phyloP scores from a whole-genome alignment of 371 early-diverging fungal species.

The Apophysomyces variabilis region DNA sequence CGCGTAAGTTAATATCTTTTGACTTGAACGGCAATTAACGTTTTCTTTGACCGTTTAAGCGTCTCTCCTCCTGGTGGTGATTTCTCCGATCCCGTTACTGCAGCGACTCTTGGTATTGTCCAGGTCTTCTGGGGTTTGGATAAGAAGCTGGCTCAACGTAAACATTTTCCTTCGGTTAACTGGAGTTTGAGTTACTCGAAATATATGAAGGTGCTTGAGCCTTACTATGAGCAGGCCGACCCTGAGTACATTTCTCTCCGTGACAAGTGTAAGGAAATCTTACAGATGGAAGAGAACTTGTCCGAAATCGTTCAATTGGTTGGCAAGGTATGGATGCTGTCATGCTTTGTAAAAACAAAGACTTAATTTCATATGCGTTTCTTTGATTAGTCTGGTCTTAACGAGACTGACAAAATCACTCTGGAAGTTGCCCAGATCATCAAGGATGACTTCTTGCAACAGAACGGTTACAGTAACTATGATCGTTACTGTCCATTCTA shows the following conservation, averaged over 20 bases:
- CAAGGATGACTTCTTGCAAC: slow-evolving; percentile 99
- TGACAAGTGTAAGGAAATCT: slow-evolving; percentile 96
- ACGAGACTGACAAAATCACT: slow-evolving; percentile 99
- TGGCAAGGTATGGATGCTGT: slow-evolving; percentile 76
- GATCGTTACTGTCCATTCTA: slow-evolving; percentile 99
- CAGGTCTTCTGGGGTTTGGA: slow-evolving; percentile 99
- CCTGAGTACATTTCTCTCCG: slow-evolving; percentile 93
- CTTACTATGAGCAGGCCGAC: slow-evolving; percentile 95
- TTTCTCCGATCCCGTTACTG: slow-evolving; percentile 99
- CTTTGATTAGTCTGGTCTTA: slow-evolving; percentile 78
- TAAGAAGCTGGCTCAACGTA: slow-evolving; percentile 99
- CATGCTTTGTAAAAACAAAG: neutral
- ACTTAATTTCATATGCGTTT: neutral
- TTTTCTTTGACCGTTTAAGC: slow-evolving; percentile 27
- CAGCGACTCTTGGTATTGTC: slow-evolving; percentile 99
- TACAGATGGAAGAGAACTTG: slow-evolving; percentile 99
- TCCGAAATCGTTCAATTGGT: slow-evolving; percentile 99
- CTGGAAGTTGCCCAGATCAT: slow-evolving; percentile 98
- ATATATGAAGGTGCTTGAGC: slow-evolving; percentile 97
- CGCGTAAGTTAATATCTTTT: slow-evolving; percentile 64
- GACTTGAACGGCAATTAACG: neutral
- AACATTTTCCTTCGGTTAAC: slow-evolving; percentile 99
- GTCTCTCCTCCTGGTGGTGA: slow-evolving; percentile 99
- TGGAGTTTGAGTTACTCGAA: slow-evolving; percentile 99
- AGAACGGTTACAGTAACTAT: slow-evolving; percentile 99